Evolutionary conservation across 805 yeast genomes (phyloP).

Genomic region (Ogataea ramenticola): DNA sequence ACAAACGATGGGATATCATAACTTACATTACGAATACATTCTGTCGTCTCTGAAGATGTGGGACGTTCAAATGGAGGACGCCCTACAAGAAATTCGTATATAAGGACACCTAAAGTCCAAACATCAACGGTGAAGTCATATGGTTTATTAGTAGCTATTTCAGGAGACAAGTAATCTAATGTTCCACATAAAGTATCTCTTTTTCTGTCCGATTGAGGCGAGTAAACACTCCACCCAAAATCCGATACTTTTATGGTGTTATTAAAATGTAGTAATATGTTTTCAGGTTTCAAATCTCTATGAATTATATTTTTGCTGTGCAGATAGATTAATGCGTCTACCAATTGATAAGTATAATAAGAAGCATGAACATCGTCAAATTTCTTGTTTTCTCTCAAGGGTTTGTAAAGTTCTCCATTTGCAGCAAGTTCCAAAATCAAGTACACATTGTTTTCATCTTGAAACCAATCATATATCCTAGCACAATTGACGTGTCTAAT

Average conservation of each 20-base stretch:
- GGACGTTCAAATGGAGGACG: constrained; percentile 88
- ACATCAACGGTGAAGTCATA: constrained; percentile 77
- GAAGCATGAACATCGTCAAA: constrained; percentile 73
- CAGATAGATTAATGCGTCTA: constrained; percentile 68
- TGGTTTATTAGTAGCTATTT: constrained; percentile 77
- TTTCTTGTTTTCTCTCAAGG: constrained; percentile 56
- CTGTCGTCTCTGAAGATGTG: constrained; percentile 70
- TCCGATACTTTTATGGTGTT: constrained; percentile 81
- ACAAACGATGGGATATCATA: constrained; percentile 65
- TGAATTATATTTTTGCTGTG: constrained; percentile 81
- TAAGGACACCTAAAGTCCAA: constrained; percentile 87
- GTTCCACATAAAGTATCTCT: constrained; percentile 92
- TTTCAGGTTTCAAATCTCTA: constrained; percentile 92
- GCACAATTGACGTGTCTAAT: constrained; percentile 74
- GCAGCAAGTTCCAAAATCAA: constrained; percentile 78
- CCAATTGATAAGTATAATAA: constrained; percentile 74
- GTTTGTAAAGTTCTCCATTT: constrained; percentile 79
- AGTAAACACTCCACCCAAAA: constrained; percentile 92
- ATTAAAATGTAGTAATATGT: constrained; percentile 69
- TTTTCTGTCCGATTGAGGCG: constrained; percentile 37
- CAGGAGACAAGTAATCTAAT: constrained; percentile 90
- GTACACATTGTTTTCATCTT: constrained; percentile 74
- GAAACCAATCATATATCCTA: constrained; percentile 79
- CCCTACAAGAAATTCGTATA: constrained; percentile 83
- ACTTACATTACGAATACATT: constrained; percentile 72